Evolutionary conservation across 192 early-diverging fungal species (phyloP), one percentile per base, ranked within the genome.

Genomic region (Umbelopsis sp.): DNA sequence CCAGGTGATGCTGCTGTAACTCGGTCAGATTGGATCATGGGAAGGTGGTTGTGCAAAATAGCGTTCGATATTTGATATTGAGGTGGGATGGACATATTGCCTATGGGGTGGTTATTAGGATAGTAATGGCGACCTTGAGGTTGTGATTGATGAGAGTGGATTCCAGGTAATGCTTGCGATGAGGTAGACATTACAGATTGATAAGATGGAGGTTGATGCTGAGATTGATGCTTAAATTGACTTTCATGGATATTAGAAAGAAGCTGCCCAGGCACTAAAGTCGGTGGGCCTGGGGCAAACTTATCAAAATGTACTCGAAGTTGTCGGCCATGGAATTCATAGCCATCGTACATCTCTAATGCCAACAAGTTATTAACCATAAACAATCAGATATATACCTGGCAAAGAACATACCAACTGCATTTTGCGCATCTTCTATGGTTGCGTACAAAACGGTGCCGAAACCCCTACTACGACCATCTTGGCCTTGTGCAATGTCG

Each of bases 391-490:
- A 27, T 4, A 53, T 46, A 41, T 35, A 27, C 66, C 45, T 65
- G 13, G 10, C 66, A 35, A 16, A 35, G 15, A 16, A 66, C 67
- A 74, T 82, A 87, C 86, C 75, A 65, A 94, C 85, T 6, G 92
- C 91, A 47, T 86, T 83, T 46, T 87, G 84, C 16, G 91, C 90
- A 76, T 91, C 90, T 68, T 91, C 90, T 16, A 73, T 73, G 2
- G 88, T 86, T 1, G 80, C 80, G 78, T 92, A 94, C 23, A 91
- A 46, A 22, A 92, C 90, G 25, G 86, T 87, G 12, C 90, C 93
- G 81, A 88, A 93, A 5, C 93, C 93, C 47, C 88, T 78, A 81
- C 86, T 89, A 49, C 87, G 79, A 21, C 92, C 92, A 75, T 88
- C 83, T 22, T 53, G 75, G 71, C 86, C 86, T 22, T 77, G 74